Evolutionary conservation across 805 yeast genomes (phyloP).

Genomic region (Zygotorulaspora florentina): DNA sequence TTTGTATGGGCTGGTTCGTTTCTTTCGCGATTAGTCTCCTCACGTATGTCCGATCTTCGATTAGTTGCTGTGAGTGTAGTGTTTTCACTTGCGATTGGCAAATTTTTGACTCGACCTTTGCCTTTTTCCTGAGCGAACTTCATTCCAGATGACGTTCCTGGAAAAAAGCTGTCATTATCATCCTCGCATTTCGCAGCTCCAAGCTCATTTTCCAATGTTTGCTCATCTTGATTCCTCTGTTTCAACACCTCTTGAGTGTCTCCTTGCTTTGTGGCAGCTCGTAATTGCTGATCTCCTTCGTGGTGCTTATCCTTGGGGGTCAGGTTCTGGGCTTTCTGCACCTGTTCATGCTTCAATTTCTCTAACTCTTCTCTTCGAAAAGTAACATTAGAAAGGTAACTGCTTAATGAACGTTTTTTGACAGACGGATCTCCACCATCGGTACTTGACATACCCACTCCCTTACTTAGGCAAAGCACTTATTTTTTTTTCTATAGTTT

Average conservation of each 20-base stretch:
- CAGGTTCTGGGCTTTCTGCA: slow-evolving; percentile 4
- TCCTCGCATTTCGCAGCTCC: neutral
- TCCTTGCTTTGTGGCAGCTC: neutral
- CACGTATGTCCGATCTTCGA: too few relatives aligned
- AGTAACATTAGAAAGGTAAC: slow-evolving; percentile 31
- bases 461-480: neutral
- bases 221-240: slow-evolving; percentile 1
- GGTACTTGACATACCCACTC: neutral
- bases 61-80: too few relatives aligned
- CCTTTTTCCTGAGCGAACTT: too few relatives aligned
- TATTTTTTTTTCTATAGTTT: too few relatives aligned
- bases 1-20: too few relatives aligned
- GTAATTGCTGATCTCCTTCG: slow-evolving; percentile 1
- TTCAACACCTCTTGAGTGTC: neutral
- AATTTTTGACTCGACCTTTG: too few relatives aligned
- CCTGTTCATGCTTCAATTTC: slow-evolving; percentile 13
- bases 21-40: too few relatives aligned
- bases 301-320: slow-evolving; percentile 3
- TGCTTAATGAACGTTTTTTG: slow-evolving; percentile 33
- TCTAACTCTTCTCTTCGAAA: slow-evolving; percentile 30
- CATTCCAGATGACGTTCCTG: too few relatives aligned
- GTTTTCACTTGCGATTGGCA: too few relatives aligned
- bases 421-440: slow-evolving; percentile 13
- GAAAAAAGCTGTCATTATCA: too few relatives aligned
- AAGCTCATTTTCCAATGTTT: neutral